A percentile compares a stretch with the other conserved stretches of the same genome.
These are phyloP conservation scores for Sarocladiaceae sp. DNA, from an alignment of 2,329 filamentous ascomycete species.

Conservation along the genomic window DNA sequence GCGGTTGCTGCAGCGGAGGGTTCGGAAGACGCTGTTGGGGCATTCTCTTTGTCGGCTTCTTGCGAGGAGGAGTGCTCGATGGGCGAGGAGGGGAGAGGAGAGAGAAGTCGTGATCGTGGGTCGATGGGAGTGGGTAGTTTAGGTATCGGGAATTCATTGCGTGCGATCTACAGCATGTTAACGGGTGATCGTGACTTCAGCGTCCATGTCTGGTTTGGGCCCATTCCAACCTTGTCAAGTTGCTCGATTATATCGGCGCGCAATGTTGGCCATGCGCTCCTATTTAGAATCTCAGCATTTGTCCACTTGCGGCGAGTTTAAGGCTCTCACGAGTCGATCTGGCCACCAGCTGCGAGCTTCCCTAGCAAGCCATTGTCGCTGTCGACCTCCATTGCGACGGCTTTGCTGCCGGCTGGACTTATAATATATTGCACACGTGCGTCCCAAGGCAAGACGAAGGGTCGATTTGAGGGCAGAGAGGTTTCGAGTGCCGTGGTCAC, in stretches of 20 bases:
- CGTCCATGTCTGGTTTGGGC: background rate
- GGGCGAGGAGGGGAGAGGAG: conserved; percentile 40
- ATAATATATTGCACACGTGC: too few species aligned
- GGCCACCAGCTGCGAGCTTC: conserved; percentile 42
- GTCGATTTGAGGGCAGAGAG: too few species aligned
- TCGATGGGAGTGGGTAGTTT: conserved; percentile 40
- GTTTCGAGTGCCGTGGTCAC: too few species aligned
- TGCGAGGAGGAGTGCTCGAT: conserved; percentile 40
- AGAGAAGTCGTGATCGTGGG: conserved; percentile 32
- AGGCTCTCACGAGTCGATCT: conserved; percentile 48
- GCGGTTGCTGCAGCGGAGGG: conserved; percentile 26
- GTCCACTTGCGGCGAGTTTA: conserved; percentile 7
- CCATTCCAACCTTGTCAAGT: conserved; percentile 54
- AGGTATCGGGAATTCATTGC: conserved; percentile 69
- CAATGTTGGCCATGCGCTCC: conserved; percentile 57
- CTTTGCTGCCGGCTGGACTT: too few species aligned
- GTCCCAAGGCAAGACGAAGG: too few species aligned
- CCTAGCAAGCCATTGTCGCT: conserved; percentile 25
- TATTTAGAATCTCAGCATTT: conserved; percentile 10
- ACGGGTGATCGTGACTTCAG: background rate
- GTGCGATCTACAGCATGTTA: conserved; percentile 54
- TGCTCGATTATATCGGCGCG: conserved; percentile 59
- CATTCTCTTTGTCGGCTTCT: conserved; percentile 64
- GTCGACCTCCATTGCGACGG: conserved; percentile 47
- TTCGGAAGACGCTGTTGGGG: conserved; percentile 31